Evolutionary conservation across 2,329 filamentous ascomycete genomes (phyloP), one percentile per base, ranked within the genome.

Genomic region (Diatrype stigma): DNA sequence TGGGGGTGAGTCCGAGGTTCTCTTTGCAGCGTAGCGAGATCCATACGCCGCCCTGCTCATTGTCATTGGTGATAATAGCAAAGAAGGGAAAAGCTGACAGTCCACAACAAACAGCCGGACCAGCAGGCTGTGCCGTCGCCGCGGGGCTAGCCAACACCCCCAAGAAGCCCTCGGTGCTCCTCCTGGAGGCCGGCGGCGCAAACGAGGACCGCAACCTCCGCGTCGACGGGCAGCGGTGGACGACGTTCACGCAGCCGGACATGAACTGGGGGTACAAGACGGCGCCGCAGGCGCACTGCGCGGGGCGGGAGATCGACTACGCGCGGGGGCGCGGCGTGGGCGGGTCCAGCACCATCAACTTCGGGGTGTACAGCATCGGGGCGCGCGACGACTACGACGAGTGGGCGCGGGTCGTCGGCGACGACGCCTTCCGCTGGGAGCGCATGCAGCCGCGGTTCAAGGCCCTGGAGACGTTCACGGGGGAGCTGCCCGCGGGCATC

Each of bases 311-410:
- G 52, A 58, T 81, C 2, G 72, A 76, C 54, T 78, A 78, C 54
- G 72, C 72, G 6, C 73, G 78, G 1, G 79, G 80, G 1, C 71
- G 71, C 46, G 76, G 74, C 0, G 63, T 82, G 0, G 79, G 79
- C 1, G 79, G 79, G 2, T 74, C 72, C 3, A 76, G 69, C 48
- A 75, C 76, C 7, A 77, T 81, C 56, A 82, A 82, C 60, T 82
- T 81, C 51, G 73, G 74, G 16, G 73, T 77, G 14, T 85, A 73
- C 62, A 77, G 72, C 3, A 57, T 78, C 23, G 84, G 85, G 2
- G 74, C 80, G 2, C 68, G 70, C 1, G 80, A 81, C 47, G 84
- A 87, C 55, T 86, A 82, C 53, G 74, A 87, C 26, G 73, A 80
- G 48, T 86, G 83, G 81, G 81, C 81, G 1, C 66, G 71, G 0